These are phyloP conservation scores for Fraxinus platypoda DNA, from an alignment of 305 asterid genomes.

Conservation along the genomic window DNA sequence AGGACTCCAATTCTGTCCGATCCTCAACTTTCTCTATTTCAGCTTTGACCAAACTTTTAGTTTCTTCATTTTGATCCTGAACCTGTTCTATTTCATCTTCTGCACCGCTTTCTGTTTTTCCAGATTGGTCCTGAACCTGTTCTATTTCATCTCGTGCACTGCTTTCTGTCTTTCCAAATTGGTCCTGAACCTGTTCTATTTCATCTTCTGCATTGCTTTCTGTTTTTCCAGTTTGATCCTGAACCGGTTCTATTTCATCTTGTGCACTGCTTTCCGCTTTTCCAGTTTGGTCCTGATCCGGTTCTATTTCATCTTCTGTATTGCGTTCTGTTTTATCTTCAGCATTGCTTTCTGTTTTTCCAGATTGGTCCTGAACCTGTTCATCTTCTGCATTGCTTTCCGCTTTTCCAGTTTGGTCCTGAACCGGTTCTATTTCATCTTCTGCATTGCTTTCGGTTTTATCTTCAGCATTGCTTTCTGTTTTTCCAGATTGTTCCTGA, in stretches of 20 bases:
- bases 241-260: slow-evolving; percentile 6
- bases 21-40: slow-evolving; percentile 8
- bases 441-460: background rate
- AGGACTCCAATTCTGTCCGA: background rate
- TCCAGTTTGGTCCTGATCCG: slow-evolving; percentile 4
- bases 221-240: background rate
- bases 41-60: slow-evolving; percentile 16
- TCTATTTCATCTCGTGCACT: background rate
- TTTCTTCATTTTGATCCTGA: slow-evolving; percentile 13
- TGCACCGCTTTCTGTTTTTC: background rate
- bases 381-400: background rate
- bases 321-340: background rate
- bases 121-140: background rate
- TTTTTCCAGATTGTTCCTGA: background rate
- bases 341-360: background rate
- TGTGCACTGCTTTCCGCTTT: slow-evolving; percentile 3
- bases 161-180: background rate
- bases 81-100: background rate
- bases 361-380: background rate
- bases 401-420: background rate
- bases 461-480: background rate
- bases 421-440: background rate
- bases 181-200: background rate
- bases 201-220: background rate
- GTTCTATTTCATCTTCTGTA: background rate